phyloP scores from a whole-genome alignment of 2,329 filamentous ascomycete genomes.

The Aspergillus glaucus region DNA sequence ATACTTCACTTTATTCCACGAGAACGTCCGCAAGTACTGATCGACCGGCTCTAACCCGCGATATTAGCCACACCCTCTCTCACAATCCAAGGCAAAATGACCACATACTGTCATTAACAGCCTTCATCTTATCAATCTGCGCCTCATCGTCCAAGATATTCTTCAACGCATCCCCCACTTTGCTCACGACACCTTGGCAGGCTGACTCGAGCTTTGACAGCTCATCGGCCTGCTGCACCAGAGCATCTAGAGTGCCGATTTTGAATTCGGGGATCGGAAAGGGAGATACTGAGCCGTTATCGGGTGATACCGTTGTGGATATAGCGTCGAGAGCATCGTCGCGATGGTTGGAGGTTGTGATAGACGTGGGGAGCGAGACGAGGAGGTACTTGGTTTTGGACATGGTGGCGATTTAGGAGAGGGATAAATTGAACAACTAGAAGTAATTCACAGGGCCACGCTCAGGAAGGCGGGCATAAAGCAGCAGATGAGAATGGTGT shows the following conservation, averaged over 20 bases:
- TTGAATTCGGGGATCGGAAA: constrained; percentile 93
- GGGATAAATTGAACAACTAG: background rate
- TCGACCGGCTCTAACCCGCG: constrained; percentile 74
- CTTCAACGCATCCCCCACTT: constrained; percentile 80
- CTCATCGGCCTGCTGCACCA: constrained; percentile 95
- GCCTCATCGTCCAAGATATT: constrained; percentile 77
- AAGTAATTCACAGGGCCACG: constrained; percentile 13
- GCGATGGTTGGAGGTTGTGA: constrained; percentile 71
- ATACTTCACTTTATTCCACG: constrained; percentile 98
- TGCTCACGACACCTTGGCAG: constrained; percentile 76
- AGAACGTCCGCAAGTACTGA: constrained; percentile 80
- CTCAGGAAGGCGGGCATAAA: constrained; percentile 19
- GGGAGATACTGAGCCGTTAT: constrained; percentile 67
- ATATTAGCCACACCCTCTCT: constrained; percentile 3
- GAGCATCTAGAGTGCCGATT: constrained; percentile 88
- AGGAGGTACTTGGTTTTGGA: constrained; percentile 66
- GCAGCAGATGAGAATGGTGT: constrained; percentile 2
- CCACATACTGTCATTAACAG: constrained; percentile 83
- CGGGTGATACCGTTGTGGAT: constrained; percentile 62
- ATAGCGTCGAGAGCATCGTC: constrained; percentile 77
- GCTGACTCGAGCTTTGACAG: constrained; percentile 76
- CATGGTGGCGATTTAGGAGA: constrained; percentile 23
- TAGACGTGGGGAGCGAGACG: constrained; percentile 81
- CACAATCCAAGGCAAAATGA: background rate
- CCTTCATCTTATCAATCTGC: constrained; percentile 79